phyloP scores from a whole-genome alignment of 2,329 filamentous ascomycete genomes.

The Pyrenochaeta sp. region DNA sequence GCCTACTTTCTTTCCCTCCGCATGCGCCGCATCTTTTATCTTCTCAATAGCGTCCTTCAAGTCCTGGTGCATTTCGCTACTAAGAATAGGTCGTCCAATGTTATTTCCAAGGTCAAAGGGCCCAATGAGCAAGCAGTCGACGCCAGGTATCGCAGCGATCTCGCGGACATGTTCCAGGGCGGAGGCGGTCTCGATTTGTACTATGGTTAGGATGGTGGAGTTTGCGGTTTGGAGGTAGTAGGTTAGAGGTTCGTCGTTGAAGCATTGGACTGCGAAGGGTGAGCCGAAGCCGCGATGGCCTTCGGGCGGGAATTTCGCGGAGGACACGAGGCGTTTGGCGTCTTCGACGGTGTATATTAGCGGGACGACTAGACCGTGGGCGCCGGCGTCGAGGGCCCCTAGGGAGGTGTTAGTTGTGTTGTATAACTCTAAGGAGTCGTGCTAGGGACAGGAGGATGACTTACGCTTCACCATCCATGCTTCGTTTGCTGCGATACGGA shows the following conservation, averaged over 20 bases:
- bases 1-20: slow-evolving; percentile 62
- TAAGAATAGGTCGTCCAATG: slow-evolving; percentile 62
- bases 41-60: slow-evolving; percentile 61
- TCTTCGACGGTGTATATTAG: slow-evolving; percentile 63
- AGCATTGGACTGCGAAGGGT: slow-evolving; percentile 61
- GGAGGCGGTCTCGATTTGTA: slow-evolving; percentile 57
- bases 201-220: slow-evolving; percentile 59
- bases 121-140: slow-evolving; percentile 63
- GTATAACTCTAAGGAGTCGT: not conserved
- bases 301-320: slow-evolving; percentile 64
- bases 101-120: slow-evolving; percentile 67
- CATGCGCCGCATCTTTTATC: slow-evolving; percentile 61
- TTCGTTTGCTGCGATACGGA: slow-evolving; percentile 64
- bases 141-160: slow-evolving; percentile 62
- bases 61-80: slow-evolving; percentile 57
- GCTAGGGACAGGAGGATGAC: slow-evolving; percentile 10
- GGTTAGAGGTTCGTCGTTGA: slow-evolving; percentile 50
- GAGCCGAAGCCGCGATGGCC: slow-evolving; percentile 65
- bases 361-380: slow-evolving; percentile 66
- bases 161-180: slow-evolving; percentile 53
- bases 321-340: slow-evolving; percentile 60
- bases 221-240: slow-evolving; percentile 66
- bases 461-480: slow-evolving; percentile 69
- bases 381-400: slow-evolving; percentile 66
- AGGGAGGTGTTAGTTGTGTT: not conserved